Base-by-base conservation (phyloP, 1,139 yeast species). In the Kluyveromyces marxianus region DNA sequence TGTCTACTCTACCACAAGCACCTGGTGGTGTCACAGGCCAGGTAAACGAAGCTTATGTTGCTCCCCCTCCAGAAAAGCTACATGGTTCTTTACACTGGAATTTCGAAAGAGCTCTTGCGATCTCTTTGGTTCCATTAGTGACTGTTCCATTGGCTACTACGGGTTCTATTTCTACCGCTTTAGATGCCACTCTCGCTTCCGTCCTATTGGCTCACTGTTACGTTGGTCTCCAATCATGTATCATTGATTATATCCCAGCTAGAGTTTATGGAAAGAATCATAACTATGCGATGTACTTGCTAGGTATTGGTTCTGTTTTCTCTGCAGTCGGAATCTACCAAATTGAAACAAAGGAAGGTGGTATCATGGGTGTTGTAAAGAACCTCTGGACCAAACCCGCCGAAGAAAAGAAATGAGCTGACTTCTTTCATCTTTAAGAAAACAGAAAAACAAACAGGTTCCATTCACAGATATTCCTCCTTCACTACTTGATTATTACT, bases 71-170 rank as follows among this genome's bases (percentile, higher is more conserved):
- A 10, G 68, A 72, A 53, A 77, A 71, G 56, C 52, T 65, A 27
- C 81, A 82, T 53, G 92, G 92, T 30, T 79, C 87, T 7, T 68
- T 71, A 54, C 92, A 83, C 68, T 84, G 94, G 94, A 75, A 81
- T 42, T 68, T 75, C 50, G 92, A 84, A 66, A 75, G 81, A 63
- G 50, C 71, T 6, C 74, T 82, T 33, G 69, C 86, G 25, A 66
- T 79, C 36, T 76, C 79, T 14, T 63, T 83, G 68, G 68, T 83
- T 33, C 94, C 94, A 14, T 69, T 83, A 51, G 72, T 77, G n/a
- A 66, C 77, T 27, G 68, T 79, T 29, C 88, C 90, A 26, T 74
- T 83, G 57, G 69, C 79, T 43, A 70, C 81, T 8, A 83, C 86
- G 30, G 69, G 68, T 14, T 65, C 72, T 7, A 61, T 68, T 44